Base-by-base conservation (phyloP, 306 rosid genomes). In the Castanea crenata region DNA sequence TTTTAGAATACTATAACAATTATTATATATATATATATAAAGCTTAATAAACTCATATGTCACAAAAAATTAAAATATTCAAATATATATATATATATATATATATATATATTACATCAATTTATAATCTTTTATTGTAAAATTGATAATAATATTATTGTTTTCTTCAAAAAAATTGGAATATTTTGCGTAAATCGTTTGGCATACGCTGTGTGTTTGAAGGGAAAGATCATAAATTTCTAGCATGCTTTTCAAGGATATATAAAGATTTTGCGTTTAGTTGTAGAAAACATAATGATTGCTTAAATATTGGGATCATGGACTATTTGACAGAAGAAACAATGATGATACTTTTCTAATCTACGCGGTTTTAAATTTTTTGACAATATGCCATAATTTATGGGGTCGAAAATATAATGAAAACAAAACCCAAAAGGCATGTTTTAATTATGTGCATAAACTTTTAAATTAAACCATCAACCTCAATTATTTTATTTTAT, bases 201-300 rank as follows among this genome's bases (percentile, higher is more conserved):
- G 18, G 23, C 34, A 7, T 34, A 49, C 16, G n/a, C 49, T 57
- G 54, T 5, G 69, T 51, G 58, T 51, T 41, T 71, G 34, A 54
- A 49, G 73, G 5, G 62, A 59, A 62, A 54, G 72, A 21, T 76
- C 78, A 76, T 29, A 25, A 70, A 70, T 62, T 35, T 72, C 73
- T 18, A 13, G 18, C 38, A 18, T 32, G 25, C 44, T 67, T 64
- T 67, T 34, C 51, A 34, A 34, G 38, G 12, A 3, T 9, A 34
- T n/a, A 3, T n/a, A 2, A 19, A 9, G 16, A 9, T 68, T 68
- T 49, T 68, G n/a, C 52, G 35, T 19, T n/a, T 10, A 11, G 52
- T 35, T n/a, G 41, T 35, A n/a, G 72, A n/a, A 35, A 68, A 38
- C 52, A 68, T 68, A 34, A 68, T 68, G 41, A 68, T 68, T 68